Base-by-base conservation (phyloP, 805 yeast genomes). In the Kazachstania africana region DNA sequence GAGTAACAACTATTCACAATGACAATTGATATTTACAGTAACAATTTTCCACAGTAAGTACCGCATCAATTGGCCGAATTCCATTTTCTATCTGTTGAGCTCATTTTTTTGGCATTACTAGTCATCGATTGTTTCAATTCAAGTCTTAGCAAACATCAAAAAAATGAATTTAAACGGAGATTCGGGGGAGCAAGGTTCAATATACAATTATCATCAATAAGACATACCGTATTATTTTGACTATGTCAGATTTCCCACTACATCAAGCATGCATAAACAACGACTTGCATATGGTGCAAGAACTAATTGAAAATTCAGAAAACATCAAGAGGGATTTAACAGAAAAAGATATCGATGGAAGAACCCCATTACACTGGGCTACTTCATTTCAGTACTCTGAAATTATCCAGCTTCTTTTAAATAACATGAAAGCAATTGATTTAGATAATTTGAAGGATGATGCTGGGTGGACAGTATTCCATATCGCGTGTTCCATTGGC, bases 321-420 rank as follows among this genome's bases (percentile, higher is more conserved):
- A 59, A 63, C 24, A 16, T 25, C 9, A 26, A n/a, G n/a, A 17
- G 24, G 20, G 47, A 62, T 10, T 68, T 70, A 1, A 42, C 66
- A 3, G 31, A 45, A 12, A 62, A 53, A 37, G 96, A 87, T 52
- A 67, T 64, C 3, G 95, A 85, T 47, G 77, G 75, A 2, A 66
- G 96, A 40, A 74, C 80, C 2, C 79, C 95, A 2, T 58, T 85
- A 29, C 93, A 83, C 52, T 87, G 95, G 95, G 95, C 95, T 1
- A 72, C 77, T 17, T 71, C 94, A 1, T 65, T 65, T 43, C 69
- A 71, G 30, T 65, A 75, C 35, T 44, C 57, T 5, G 73, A 70
- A 17, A 62, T 78, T 13, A 72, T 72, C 6, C 36, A 44, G 0
- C 55, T 65, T 12, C 43, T 67, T 23, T 47, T 77, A 6, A 52